Percentiles rank a stretch among this genome's conserved stretches.
Conservation (phyloP, 2,329 filamentous ascomycete genomes). For the Aphanocladium album region DNA sequence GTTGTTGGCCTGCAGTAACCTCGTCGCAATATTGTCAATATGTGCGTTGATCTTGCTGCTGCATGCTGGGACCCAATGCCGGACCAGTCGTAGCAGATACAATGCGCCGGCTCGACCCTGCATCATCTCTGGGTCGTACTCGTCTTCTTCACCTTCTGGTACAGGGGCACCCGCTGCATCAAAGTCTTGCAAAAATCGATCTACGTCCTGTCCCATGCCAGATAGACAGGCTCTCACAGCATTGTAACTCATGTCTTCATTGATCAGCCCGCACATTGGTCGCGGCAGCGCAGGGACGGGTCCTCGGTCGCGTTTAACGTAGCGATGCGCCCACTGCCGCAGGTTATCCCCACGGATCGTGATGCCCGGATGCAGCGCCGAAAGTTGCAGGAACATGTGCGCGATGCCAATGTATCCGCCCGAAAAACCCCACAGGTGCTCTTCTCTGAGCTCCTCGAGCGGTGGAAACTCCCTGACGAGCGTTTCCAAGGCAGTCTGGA, state of each 20-base stretch:
- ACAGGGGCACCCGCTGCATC: conserved; percentile 14
- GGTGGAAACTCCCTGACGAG: conserved; percentile 25
- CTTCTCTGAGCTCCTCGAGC: conserved; percentile 20
- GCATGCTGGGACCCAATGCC: conserved; percentile 44
- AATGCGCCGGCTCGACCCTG: conserved; percentile 60
- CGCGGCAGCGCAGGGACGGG: conserved; percentile 29
- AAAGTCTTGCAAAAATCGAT: conserved; percentile 27
- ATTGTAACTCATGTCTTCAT: conserved; percentile 36
- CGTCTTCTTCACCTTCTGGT: conserved; percentile 22
- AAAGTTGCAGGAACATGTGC: conserved; percentile 42
- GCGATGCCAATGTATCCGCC: conserved; percentile 43
- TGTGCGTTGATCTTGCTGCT: conserved; percentile 42
- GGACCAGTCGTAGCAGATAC: conserved; percentile 57
- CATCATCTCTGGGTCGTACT: conserved; percentile 50
- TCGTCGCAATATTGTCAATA: conserved; percentile 40
- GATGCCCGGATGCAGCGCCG: conserved; percentile 31
- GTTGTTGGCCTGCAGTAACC: conserved; percentile 34
- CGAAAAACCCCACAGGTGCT: conserved; percentile 36
- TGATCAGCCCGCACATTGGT: conserved; percentile 31
- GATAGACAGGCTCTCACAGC: conserved; percentile 34
- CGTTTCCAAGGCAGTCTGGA: conserved; percentile 21
- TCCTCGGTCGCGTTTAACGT: conserved; percentile 31
- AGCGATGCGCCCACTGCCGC: conserved; percentile 35
- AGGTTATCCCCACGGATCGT: conserved; percentile 32
- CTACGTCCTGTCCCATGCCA: conserved; percentile 27